Evolutionary conservation across 2,329 filamentous ascomycete species (phyloP).

Genomic region (Laburnicola sp.): DNA sequence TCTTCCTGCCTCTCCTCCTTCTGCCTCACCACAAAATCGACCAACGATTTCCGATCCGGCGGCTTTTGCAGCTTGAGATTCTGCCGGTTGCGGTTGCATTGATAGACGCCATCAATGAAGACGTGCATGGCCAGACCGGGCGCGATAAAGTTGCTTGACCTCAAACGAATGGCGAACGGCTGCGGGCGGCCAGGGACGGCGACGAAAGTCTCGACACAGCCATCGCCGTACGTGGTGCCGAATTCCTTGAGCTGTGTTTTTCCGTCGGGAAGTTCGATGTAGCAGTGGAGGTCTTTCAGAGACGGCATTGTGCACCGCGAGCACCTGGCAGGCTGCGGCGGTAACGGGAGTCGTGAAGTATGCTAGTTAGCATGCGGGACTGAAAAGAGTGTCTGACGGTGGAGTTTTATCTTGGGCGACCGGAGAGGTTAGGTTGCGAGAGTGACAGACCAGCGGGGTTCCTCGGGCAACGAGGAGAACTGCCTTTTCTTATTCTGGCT

Average conservation of each 20-base stretch:
- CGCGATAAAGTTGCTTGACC: constrained; percentile 55
- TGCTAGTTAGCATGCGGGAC: too few relatives aligned
- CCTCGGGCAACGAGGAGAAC: too few relatives aligned
- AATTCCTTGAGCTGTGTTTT: constrained; percentile 52
- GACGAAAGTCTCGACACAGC: constrained; percentile 56
- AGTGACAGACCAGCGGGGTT: too few relatives aligned
- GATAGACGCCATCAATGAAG: constrained; percentile 61
- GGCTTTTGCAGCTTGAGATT: constrained; percentile 42
- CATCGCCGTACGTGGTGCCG: constrained; percentile 55
- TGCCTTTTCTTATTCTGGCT: too few relatives aligned
- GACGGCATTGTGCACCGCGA: too few relatives aligned
- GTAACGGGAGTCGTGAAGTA: too few relatives aligned
- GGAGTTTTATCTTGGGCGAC: too few relatives aligned
- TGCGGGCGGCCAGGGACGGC: constrained; percentile 51
- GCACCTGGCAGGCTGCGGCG: too few relatives aligned
- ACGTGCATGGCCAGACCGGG: constrained; percentile 59
- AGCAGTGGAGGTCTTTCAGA: constrained; percentile 57
- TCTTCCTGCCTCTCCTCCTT: constrained; percentile 55
- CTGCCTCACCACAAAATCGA: constrained; percentile 57
- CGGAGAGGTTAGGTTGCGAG: too few relatives aligned
- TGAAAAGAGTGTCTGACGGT: too few relatives aligned
- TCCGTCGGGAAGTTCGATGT: constrained; percentile 53
- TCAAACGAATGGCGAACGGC: constrained; percentile 56
- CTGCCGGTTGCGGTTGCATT: constrained; percentile 59
- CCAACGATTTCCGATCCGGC: constrained; percentile 39